phyloP scores from a whole-genome alignment of 2,329 filamentous ascomycete genomes.

The Sporothrix humicola region DNA sequence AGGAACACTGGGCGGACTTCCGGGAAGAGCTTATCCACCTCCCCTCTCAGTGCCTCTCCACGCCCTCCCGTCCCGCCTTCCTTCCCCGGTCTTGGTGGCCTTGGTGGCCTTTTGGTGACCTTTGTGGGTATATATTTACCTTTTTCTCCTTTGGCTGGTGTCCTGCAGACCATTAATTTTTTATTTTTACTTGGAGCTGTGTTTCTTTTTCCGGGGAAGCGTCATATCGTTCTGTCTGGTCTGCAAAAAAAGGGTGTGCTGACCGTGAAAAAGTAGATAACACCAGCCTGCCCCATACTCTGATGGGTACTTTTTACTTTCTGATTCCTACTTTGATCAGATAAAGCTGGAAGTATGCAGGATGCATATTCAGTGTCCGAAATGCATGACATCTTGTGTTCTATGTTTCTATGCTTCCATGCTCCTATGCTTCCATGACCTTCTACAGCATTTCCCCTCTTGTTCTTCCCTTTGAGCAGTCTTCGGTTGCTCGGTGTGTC shows the following conservation, averaged over 20 bases:
- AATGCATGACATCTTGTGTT: neutral
- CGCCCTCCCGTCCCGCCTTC: neutral
- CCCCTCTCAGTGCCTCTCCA: neutral
- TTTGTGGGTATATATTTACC: constrained; percentile 11
- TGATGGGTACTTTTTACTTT: neutral
- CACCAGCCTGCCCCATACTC: neutral
- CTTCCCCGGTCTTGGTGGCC: neutral
- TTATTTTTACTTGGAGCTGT: neutral
- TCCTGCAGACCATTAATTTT: neutral
- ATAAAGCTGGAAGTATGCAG: neutral
- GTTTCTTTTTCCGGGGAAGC: constrained; percentile 26
- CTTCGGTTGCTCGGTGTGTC: neutral
- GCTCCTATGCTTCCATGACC: neutral
- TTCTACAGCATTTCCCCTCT: neutral
- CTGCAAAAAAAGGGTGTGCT: constrained; percentile 18
- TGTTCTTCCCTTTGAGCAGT: neutral
- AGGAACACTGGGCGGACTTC: constrained; percentile 2
- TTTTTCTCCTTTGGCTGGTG: neutral
- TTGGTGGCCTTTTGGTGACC: constrained; percentile 1
- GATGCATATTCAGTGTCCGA: constrained; percentile 1
- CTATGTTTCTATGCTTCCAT: neutral
- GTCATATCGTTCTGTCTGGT: too few relatives aligned
- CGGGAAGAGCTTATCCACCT: constrained; percentile 28
- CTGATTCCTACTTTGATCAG: constrained; percentile 3
- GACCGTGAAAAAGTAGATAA: constrained; percentile 8